Evolutionary conservation across 2,329 filamentous ascomycete species (phyloP), one percentile per base, ranked within the genome.

Genomic region (Trichoderma lentiforme): DNA sequence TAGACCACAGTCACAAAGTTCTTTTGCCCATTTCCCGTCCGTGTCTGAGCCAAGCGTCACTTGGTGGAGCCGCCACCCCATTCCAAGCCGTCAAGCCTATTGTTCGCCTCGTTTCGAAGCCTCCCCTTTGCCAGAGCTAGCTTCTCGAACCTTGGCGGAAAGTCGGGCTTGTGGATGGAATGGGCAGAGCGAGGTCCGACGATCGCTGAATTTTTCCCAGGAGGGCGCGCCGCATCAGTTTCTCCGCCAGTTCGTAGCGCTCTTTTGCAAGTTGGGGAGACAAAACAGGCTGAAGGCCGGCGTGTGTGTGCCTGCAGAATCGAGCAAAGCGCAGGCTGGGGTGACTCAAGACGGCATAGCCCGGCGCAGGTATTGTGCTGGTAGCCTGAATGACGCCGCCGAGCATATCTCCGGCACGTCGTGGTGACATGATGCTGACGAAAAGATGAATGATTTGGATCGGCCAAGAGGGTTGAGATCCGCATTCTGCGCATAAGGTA

Each of bases 391-490:
- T 26, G 64, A 67, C 64, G 47, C 21, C 63, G 32, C 30, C 39
- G 62, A 65, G 28, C 39, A 51, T 65, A 32, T 30, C 21, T 56
- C 43, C 63, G 63, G 47, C 28, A 34, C 28, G 28, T 24, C 32
- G 57, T 57, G n/a, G 60, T 70, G 66, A 70, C 66, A 70, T 62
- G 66, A 70, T 70, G 66, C 66, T 70, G 66, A 70, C 66, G 66
- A 62, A 69, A 53, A 51, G 39, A 24, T 34, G 32, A 30, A 58
- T 70, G 14, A 67, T 21, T 58, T 67, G 64, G 62, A 53, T 56
- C 62, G 62, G 62, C 43, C 62, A 64, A 36, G 30, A 53, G 32
- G 28, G 36, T 21, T 47, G 65, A 47, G 34, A 57, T 67, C 34
- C 53, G 64, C 64, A 67, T 67, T 39, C 64, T 67, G 64, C 64